phyloP scores from a whole-genome alignment of 495 filamentous ascomycete species.

The Penicillium samsonianum region DNA sequence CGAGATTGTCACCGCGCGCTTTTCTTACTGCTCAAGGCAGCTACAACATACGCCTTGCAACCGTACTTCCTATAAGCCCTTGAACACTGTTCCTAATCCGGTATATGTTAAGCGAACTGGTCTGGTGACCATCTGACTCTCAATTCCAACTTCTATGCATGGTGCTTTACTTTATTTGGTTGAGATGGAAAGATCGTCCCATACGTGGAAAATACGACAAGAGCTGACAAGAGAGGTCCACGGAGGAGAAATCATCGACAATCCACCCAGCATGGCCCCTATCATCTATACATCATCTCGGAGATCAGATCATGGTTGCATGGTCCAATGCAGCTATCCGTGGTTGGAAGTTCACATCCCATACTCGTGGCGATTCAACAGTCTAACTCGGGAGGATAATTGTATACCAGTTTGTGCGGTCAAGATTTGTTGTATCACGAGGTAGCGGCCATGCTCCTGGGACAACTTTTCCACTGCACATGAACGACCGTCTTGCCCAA shows the following conservation, averaged over 20 bases:
- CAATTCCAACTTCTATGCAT: slow-evolving; percentile 9
- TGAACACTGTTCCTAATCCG: not conserved
- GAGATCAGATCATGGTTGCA: slow-evolving; percentile 25
- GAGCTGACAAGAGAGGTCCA: slow-evolving; percentile 3
- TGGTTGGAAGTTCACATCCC: slow-evolving; percentile 25
- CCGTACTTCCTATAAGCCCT: not conserved
- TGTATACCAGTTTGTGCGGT: not conserved
- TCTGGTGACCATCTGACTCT: slow-evolving; percentile 21
- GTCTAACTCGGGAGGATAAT: not conserved
- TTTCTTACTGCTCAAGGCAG: not conserved
- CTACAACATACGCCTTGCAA: not conserved
- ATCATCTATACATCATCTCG: slow-evolving; percentile 12
- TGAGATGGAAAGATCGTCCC: slow-evolving; percentile 18
- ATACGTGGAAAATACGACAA: slow-evolving; percentile 5
- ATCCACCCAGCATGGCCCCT: not conserved
- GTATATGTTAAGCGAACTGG: slow-evolving; percentile 4
- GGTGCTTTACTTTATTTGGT: slow-evolving; percentile 8
- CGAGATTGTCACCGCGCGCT: slow-evolving; percentile 1
- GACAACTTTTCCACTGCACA: slow-evolving; percentile 24
- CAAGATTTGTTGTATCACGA: slow-evolving; percentile 18
- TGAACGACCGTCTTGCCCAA: slow-evolving; percentile 16
- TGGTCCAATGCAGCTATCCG: slow-evolving; percentile 29
- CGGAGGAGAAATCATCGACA: slow-evolving; percentile 2
- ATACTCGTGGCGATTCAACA: not conserved
- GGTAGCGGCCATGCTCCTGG: slow-evolving; percentile 31